phyloP scores from a whole-genome alignment of 495 filamentous ascomycete genomes.

The Hypoxylon crocopeplum region DNA sequence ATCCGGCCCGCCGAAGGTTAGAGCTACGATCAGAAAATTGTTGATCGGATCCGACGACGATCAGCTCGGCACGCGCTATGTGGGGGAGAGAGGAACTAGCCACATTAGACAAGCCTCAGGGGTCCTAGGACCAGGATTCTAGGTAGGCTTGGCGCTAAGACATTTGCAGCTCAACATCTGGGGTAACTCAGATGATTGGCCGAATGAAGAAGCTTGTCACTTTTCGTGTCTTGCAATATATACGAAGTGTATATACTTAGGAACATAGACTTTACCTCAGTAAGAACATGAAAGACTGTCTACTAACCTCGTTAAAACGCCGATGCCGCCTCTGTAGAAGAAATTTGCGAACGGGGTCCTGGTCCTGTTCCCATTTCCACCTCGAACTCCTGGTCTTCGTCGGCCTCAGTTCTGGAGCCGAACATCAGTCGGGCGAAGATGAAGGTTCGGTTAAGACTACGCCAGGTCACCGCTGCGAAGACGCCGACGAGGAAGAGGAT shows the following conservation, averaged over 20 bases:
- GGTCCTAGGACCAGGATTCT: conserved; percentile 4
- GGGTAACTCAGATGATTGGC: conserved; percentile 22
- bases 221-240: too few relatives aligned
- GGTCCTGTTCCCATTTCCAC: too few relatives aligned
- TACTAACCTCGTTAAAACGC: conserved; percentile 11
- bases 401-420: neutral
- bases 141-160: conserved; percentile 19
- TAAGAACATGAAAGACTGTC: too few relatives aligned
- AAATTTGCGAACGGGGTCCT: too few relatives aligned
- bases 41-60: conserved; percentile 20
- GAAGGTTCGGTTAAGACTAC: neutral
- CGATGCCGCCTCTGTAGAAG: neutral
- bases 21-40: conserved; percentile 26
- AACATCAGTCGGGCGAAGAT: conserved; percentile 26
- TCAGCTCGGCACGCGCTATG: conserved; percentile 21
- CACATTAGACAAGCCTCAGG: conserved; percentile 13
- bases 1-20: conserved; percentile 1
- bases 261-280: too few relatives aligned
- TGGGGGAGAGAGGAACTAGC: neutral
- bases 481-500: conserved; percentile 14
- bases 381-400: too few relatives aligned
- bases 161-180: conserved; percentile 2
- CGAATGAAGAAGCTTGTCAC: neutral
- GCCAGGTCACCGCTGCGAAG: conserved; percentile 10
- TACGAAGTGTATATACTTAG: too few relatives aligned